A percentile compares a stretch with the other conserved stretches of the same genome.
Evolutionary conservation across 2,329 filamentous ascomycete genomes (phyloP).

Genomic region (Diaporthe nobilis): DNA sequence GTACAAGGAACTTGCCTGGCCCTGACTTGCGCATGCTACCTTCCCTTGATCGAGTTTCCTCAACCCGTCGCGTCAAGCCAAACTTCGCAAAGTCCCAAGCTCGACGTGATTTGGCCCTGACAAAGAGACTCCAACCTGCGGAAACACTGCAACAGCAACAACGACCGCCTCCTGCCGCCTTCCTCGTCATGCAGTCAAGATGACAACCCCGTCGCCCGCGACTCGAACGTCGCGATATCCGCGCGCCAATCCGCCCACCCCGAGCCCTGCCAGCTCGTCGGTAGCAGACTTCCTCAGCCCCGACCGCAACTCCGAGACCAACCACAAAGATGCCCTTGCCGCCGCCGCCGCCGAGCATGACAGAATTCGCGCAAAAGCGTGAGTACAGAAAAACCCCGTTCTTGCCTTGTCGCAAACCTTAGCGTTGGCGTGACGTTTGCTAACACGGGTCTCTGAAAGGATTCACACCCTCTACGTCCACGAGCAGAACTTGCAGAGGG

Average conservation of each 20-base stretch:
- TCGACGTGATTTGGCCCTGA: background rate
- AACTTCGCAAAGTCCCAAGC: background rate
- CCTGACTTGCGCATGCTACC: constrained; percentile 13
- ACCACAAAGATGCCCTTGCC: constrained; percentile 40
- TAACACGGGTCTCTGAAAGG: constrained; percentile 43
- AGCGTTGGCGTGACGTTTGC: background rate
- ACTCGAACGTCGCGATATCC: constrained; percentile 41
- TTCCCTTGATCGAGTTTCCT: constrained; percentile 30
- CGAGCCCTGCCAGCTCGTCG: constrained; percentile 33
- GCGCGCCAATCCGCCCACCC: constrained; percentile 35
- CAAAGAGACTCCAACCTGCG: background rate
- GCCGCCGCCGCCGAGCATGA: constrained; percentile 38
- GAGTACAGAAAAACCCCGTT: background rate
- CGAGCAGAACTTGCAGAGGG: constrained; percentile 46
- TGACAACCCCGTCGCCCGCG: constrained; percentile 39
- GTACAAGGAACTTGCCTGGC: constrained; percentile 33
- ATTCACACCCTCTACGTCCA: constrained; percentile 49
- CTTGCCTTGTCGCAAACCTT: background rate
- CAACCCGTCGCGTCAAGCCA: constrained; percentile 23
- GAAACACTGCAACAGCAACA: background rate
- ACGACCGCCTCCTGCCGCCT: constrained; percentile 2
- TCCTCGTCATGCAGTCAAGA: constrained; percentile 33
- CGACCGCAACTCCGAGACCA: constrained; percentile 40
- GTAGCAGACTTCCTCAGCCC: constrained; percentile 39
- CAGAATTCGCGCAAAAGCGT: constrained; percentile 40